These are phyloP conservation scores for Colletotrichum nymphaeae DNA, from an alignment of 2,329 filamentous ascomycete genomes.

Conservation along the genomic window DNA sequence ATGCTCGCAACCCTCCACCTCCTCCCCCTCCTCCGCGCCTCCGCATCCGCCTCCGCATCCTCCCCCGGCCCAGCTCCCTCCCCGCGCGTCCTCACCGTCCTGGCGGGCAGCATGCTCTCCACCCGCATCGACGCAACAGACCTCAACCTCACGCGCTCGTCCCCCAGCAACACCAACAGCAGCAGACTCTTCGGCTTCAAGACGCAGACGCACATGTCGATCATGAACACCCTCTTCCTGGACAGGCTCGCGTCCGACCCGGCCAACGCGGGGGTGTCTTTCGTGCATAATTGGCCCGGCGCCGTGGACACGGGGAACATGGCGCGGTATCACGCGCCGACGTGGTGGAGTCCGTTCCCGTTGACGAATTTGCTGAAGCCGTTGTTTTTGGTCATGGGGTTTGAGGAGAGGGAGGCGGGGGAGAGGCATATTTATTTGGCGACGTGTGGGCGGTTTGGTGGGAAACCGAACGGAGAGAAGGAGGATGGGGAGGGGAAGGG, in stretches of 20 bases:
- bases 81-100: slow-evolving; percentile 41
- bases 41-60: slow-evolving; percentile 46
- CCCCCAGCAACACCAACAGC: no score
- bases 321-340: slow-evolving; percentile 15
- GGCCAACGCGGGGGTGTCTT: slow-evolving; percentile 36
- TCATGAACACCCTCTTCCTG: slow-evolving; percentile 41
- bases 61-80: slow-evolving; percentile 45
- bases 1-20: slow-evolving; percentile 54
- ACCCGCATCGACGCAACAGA: slow-evolving; percentile 38
- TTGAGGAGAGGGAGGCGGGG: slow-evolving; percentile 11
- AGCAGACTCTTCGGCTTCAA: slow-evolving; percentile 39
- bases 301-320: slow-evolving; percentile 41
- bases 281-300: slow-evolving; percentile 46
- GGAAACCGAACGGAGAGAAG: background rate
- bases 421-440: slow-evolving; percentile 33
- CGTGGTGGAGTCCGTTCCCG: slow-evolving; percentile 9
- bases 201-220: slow-evolving; percentile 32
- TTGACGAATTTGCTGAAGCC: slow-evolving; percentile 28
- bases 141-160: slow-evolving; percentile 37
- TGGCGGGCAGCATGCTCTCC: slow-evolving; percentile 38
- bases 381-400: slow-evolving; percentile 17
- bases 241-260: slow-evolving; percentile 38
- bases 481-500: background rate
- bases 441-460: slow-evolving; percentile 24
- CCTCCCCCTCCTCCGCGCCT: slow-evolving; percentile 45